These are phyloP conservation scores for Lactifluus piperatus DNA, from an alignment of 768 basidiomycete species.

Conservation along the genomic window DNA sequence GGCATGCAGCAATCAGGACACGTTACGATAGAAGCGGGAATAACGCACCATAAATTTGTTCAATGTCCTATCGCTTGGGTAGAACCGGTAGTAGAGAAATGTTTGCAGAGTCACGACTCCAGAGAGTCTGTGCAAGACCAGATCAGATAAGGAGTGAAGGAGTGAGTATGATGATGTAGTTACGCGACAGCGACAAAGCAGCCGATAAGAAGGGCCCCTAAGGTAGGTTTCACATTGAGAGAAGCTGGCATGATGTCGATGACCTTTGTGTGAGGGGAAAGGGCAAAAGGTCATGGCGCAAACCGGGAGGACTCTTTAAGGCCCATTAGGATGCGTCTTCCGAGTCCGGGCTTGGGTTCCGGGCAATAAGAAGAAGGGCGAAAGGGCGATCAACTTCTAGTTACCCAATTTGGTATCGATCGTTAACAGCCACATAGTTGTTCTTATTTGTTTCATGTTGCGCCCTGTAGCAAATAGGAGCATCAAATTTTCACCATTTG, in stretches of 20 bases:
- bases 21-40: not conserved
- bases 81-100: constrained; percentile 15
- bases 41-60: constrained; percentile 13
- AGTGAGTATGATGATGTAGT: not conserved
- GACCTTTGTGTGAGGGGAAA: not conserved
- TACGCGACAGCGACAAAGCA: constrained; percentile 14
- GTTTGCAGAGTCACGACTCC: constrained; percentile 12
- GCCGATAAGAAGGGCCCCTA: constrained; percentile 15
- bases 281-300: not conserved
- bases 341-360: no score
- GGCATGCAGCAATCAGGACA: not conserved
- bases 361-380: not conserved
- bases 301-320: not conserved
- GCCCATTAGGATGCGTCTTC: no score
- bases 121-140: constrained; percentile 8
- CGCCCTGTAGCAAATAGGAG: no score
- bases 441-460: not conserved
- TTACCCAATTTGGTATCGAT: no score
- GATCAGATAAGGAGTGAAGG: not conserved
- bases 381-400: not conserved
- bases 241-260: constrained; percentile 12
- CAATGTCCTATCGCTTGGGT: not conserved
- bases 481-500: no score
- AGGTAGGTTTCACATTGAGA: not conserved
- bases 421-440: not conserved